These are phyloP conservation scores for Sicyos edulis DNA, from an alignment of 306 rosid genomes.

Conservation along the genomic window DNA sequence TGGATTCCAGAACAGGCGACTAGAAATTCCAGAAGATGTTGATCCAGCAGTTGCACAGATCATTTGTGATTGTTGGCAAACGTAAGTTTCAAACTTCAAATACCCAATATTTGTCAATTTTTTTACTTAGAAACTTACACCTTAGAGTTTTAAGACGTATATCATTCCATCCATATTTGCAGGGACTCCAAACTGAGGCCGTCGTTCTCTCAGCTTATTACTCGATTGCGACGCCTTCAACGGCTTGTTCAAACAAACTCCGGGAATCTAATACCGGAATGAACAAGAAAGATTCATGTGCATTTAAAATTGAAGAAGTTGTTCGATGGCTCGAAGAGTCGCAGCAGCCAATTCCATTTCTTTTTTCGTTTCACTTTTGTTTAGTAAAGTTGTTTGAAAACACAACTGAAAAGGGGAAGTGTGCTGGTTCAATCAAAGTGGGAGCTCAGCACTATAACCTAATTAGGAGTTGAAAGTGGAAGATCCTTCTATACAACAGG, in stretches of 20 bases:
- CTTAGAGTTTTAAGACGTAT: not conserved
- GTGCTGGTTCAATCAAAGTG: slow-evolving; percentile 76
- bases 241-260: slow-evolving; percentile 41
- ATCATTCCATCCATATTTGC: not conserved
- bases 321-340: slow-evolving; percentile 69
- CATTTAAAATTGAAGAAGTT: slow-evolving; percentile 43
- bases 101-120: not conserved
- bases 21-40: slow-evolving; percentile 79
- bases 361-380: slow-evolving; percentile 9
- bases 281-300: slow-evolving; percentile 31
- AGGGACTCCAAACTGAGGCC: slow-evolving; percentile 95
- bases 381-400: slow-evolving; percentile 24
- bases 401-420: slow-evolving; percentile 43
- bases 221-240: slow-evolving; percentile 54
- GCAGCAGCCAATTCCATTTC: slow-evolving; percentile 34
- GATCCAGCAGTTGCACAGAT: slow-evolving; percentile 77
- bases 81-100: slow-evolving; percentile 36
- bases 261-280: slow-evolving; percentile 28
- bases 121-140: not conserved
- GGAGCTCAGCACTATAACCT: slow-evolving; percentile 47
- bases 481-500: slow-evolving; percentile 32
- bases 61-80: slow-evolving; percentile 89
- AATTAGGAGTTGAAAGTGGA: slow-evolving; percentile 37
- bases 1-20: slow-evolving; percentile 93
- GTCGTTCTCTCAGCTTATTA: slow-evolving; percentile 76